Conservation (phyloP, 306 rosid genomes). For the Lathyrus oleraceus region DNA sequence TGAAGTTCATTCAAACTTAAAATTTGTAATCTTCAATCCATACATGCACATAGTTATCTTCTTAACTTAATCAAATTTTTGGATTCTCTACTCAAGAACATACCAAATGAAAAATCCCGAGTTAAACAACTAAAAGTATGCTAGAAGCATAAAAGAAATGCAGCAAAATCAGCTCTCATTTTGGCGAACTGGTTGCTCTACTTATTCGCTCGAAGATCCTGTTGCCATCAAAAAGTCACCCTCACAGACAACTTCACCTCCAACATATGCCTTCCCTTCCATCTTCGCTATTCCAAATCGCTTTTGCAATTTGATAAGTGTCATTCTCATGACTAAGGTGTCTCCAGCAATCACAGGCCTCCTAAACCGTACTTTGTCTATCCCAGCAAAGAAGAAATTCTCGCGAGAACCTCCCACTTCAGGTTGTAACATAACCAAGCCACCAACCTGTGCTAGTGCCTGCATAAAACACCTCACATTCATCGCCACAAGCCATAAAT, state of each 20-base stretch:
- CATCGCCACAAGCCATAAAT: neutral
- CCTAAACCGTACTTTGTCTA: constrained; percentile 82
- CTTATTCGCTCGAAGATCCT: constrained; percentile 47
- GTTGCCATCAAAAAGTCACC: constrained; percentile 83
- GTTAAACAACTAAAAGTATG: constrained; percentile 8
- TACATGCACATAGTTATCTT: neutral
- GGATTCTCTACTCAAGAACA: neutral
- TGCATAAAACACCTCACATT: constrained; percentile 38
- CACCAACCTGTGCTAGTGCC: constrained; percentile 93
- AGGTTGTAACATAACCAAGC: constrained; percentile 80
- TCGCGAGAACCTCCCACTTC: constrained; percentile 79
- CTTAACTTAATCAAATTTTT: neutral
- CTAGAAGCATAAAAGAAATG: constrained; percentile 10
- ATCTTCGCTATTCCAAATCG: constrained; percentile 82
- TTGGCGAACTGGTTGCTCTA: neutral
- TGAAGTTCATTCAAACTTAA: neutral
- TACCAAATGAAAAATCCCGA: neutral
- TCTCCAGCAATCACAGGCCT: constrained; percentile 88
- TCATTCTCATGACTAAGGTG: constrained; percentile 86
- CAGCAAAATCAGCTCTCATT: constrained; percentile 14
- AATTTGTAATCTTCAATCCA: neutral
- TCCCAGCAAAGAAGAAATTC: constrained; percentile 83
- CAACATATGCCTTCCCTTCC: constrained; percentile 87
- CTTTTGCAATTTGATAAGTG: constrained; percentile 68
- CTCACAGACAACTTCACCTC: constrained; percentile 82